Percentiles rank a stretch among this genome's conserved stretches.
Evolutionary conservation across 1,139 yeast species (phyloP).

Genomic region (Kurtzmaniella natalensis): DNA sequence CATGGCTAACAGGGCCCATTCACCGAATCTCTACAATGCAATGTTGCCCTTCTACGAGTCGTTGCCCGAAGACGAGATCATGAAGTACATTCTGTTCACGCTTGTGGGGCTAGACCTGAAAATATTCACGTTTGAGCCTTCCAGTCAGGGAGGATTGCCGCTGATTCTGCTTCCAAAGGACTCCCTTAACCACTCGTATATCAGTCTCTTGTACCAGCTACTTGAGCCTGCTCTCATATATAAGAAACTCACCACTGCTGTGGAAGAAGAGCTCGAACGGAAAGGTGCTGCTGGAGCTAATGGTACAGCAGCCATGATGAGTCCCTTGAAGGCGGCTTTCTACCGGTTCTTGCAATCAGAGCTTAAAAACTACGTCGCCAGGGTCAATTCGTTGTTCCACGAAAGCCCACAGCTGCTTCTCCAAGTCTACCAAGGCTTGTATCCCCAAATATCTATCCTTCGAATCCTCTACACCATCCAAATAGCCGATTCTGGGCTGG

Average conservation of each 20-base stretch:
- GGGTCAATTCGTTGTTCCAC: constrained; percentile 49
- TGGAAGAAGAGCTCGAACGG: constrained; percentile 16
- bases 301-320: constrained; percentile 23
- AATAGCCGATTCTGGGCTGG: constrained; percentile 40
- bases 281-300: constrained; percentile 18
- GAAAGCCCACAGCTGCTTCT: constrained; percentile 29
- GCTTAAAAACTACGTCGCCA: constrained; percentile 49
- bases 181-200: constrained; percentile 50
- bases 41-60: constrained; percentile 34
- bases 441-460: constrained; percentile 49
- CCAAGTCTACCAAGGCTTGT: constrained; percentile 41
- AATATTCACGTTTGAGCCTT: constrained; percentile 42
- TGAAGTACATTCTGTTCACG: constrained; percentile 60
- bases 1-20: background rate
- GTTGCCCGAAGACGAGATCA: constrained; percentile 44
- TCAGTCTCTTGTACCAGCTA: constrained; percentile 53
- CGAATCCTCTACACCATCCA: constrained; percentile 50
- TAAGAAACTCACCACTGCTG: constrained; percentile 34
- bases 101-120: constrained; percentile 72
- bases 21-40: constrained; percentile 5
- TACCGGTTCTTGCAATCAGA: constrained; percentile 51
- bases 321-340: constrained; percentile 65
- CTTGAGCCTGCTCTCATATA: constrained; percentile 75
- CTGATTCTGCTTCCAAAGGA: constrained; percentile 17
- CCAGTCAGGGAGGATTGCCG: background rate